Conservation (phyloP, 129 eudicot species). For the Flaveria robusta region DNA sequence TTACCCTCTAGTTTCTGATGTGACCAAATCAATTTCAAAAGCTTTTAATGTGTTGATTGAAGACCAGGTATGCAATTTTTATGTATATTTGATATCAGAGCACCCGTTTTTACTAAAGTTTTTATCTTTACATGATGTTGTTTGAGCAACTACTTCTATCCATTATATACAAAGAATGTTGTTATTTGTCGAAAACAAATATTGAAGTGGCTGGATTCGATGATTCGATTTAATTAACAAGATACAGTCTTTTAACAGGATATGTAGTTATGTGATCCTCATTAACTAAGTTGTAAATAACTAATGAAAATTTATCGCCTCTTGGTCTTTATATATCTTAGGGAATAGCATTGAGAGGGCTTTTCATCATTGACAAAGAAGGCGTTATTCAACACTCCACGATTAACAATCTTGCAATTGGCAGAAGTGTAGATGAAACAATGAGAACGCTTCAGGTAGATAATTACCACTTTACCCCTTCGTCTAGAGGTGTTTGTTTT, state of each 20-base stretch:
- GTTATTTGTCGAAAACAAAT: background rate
- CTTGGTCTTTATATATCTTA: slow-evolving; percentile 18
- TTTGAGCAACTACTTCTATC: background rate
- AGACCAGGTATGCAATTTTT: slow-evolving; percentile 61
- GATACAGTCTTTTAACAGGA: background rate
- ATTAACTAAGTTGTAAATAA: background rate
- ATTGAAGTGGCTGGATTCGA: too few relatives aligned
- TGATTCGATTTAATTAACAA: background rate
- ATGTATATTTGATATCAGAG: background rate
- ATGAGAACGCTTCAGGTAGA: slow-evolving; percentile 96
- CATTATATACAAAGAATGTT: background rate
- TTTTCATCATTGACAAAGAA: slow-evolving; percentile 90
- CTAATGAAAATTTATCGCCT: background rate
- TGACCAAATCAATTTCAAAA: slow-evolving; percentile 84
- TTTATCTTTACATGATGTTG: background rate
- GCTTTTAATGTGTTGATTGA: slow-evolving; percentile 74
- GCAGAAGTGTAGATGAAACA: slow-evolving; percentile 96
- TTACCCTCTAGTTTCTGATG: slow-evolving; percentile 90
- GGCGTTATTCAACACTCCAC: slow-evolving; percentile 98
- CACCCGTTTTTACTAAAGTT: background rate
- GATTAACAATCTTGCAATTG: slow-evolving; percentile 91
- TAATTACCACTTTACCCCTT: slow-evolving; percentile 1
- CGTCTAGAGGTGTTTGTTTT: background rate
- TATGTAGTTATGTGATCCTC: background rate
- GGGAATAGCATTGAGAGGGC: slow-evolving; percentile 98